Evolutionary conservation across 345 rosid species (phyloP).

Genomic region (Zanthoxylum bungeanum): DNA sequence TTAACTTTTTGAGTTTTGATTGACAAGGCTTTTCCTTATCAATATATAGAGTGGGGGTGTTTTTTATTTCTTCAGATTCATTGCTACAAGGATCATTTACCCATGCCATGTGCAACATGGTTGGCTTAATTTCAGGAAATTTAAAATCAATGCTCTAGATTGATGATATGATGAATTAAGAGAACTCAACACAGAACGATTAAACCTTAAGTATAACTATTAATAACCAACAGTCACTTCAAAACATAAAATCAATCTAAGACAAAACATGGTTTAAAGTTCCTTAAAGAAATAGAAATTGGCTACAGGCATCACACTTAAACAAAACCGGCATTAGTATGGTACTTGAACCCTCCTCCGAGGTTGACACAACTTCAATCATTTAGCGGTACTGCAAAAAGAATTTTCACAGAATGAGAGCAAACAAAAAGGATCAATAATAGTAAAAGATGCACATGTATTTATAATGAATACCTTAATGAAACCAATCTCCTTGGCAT

Average conservation of each 20-base stretch:
- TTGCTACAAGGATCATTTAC: no score
- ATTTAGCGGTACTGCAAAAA: constrained; percentile 28
- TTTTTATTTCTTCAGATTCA: no score
- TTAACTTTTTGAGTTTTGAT: no score
- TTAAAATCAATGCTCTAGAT: no score
- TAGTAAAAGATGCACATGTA: background rate
- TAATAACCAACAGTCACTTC: background rate
- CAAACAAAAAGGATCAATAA: background rate
- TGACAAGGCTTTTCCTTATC: no score
- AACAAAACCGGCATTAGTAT: background rate
- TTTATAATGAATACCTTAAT: constrained; percentile 39
- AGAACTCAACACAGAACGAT: background rate
- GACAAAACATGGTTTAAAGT: background rate
- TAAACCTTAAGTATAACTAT: background rate
- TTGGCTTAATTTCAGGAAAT: no score
- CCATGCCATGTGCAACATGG: no score
- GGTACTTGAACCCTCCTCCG: background rate
- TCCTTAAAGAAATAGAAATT: background rate
- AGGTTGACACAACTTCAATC: background rate
- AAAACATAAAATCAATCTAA: background rate
- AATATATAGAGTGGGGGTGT: no score
- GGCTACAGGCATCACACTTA: background rate
- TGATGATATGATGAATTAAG: background rate
- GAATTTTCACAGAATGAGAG: background rate
- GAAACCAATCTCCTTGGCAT: constrained; percentile 48